Percentiles rank a stretch among this genome's conserved stretches.
Conservation (phyloP, 352 stramenopile genomes). For the Plasmopara viticola region DNA sequence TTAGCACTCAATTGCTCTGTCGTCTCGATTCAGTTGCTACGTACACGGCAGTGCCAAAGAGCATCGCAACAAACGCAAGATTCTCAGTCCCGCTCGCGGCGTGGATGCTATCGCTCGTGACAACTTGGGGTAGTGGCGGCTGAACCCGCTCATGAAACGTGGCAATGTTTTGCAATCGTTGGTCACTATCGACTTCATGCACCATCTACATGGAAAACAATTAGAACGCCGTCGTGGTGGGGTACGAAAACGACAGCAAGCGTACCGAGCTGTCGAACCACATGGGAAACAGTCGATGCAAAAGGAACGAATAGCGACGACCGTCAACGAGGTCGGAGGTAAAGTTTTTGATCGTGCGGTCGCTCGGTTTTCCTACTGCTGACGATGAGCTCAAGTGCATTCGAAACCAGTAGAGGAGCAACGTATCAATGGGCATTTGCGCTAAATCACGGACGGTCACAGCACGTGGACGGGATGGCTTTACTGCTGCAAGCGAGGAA, state of each 20-base stretch:
- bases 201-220: conserved; percentile 45
- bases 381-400: conserved; percentile 67
- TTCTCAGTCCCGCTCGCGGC: conserved; percentile 57
- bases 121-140: conserved; percentile 49
- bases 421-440: conserved; percentile 64
- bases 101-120: conserved; percentile 71
- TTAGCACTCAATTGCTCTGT: neutral
- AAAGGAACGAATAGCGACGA: conserved; percentile 54
- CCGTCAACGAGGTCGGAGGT: conserved; percentile 63
- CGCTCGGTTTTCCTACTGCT: conserved; percentile 49
- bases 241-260: neutral
- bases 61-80: conserved; percentile 70
- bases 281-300: conserved; percentile 67
- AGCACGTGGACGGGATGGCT: conserved; percentile 11
- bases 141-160: conserved; percentile 64
- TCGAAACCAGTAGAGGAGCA: conserved; percentile 71
- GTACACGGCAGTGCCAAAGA: conserved; percentile 66
- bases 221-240: neutral
- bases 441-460: conserved; percentile 57
- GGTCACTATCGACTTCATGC: conserved; percentile 66
- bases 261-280: conserved; percentile 60
- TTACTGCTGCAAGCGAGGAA: conserved; percentile 13
- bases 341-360: conserved; percentile 76
- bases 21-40: conserved; percentile 6
- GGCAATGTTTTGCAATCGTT: conserved; percentile 62